Base-by-base conservation (phyloP, 78 protist species). In the Dictyostelium capitatum region DNA sequence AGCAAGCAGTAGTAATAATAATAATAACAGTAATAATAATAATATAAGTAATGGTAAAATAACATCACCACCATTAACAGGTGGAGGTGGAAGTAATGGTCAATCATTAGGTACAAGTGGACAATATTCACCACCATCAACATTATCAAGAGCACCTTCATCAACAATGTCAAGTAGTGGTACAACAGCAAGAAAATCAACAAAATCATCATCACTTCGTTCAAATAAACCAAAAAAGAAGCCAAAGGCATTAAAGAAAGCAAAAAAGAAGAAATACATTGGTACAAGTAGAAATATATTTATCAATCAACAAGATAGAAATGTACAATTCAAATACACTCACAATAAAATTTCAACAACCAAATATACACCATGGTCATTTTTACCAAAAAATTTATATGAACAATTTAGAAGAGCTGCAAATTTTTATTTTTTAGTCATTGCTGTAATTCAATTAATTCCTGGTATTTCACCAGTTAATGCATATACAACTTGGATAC, bases 351-450 rank as follows among this genome's bases (percentile, higher is more conserved):
- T 93, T 20, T 79, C 82, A 8, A 95, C 97, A 11, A 90, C 95
- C 17, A 95, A 95, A 79, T 95, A 95, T 67, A 80, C 97, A 46
- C 48, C 70, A 14, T 65, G 54, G 43, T 78, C 94, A 41, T 95
- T 95, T 30, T 53, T 95, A 14, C 97, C 97, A 46, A 90, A 83
- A 72, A 89, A 95, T 65, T 89, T 95, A 15, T 95, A 89, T 32
- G 97, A 95, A 81, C 97, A 95, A 67, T 95, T 95, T 47, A 84
- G 89, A 77, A 75, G 95, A 56, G 84, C 95, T 10, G 96, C 98
- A 1, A 96, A 97, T 81, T 53, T 97, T 32, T 97, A 97, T 87
- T 97, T 97, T 79, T 85, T 97, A 23, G 65, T 97, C 8, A 96
- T 96, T 32, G 95, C 96, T 59, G 32, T 91, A 54, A 74, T 97